Evolutionary conservation across 2,329 filamentous ascomycete genomes (phyloP), one percentile per base, ranked within the genome.

Genomic region (Coniochaeta prunicola): DNA sequence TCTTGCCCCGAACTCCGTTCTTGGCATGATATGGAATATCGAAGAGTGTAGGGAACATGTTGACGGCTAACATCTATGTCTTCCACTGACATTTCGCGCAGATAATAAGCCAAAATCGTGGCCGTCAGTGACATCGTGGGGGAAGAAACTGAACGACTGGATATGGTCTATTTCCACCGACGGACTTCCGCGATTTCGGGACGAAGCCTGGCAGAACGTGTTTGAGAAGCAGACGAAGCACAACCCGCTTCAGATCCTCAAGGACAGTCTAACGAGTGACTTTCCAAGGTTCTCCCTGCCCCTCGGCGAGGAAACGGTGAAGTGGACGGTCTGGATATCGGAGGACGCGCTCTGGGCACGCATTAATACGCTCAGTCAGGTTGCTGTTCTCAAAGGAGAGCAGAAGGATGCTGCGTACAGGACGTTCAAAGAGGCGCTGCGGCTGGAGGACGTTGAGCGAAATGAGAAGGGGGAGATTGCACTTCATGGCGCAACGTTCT

Each of bases 1-100:
- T 0, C 72, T 91, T 54, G 81, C 80, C 65, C 84, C 84, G 0
- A 80, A 79, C 7, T 81, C 81, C 7, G 76, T 77, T 30, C 75
- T 91, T 30, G 88, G 84, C 15, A 71, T 89, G 69, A 85, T 91
- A 57, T 91, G 89, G 88, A 91, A 90, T 65, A 76, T 87, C 60
- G 87, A 90, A 69, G 85, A 89, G 63, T 90, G 86, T 73, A 58
- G 55, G 34, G 38, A 34, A 50, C 10, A 17, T n/a, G 33, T 7
- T 26, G 19, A 4, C 50, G 2, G 19, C 40, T 53, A 12, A 24
- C 7, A 24, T 24, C 19, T 56, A n/a, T n/a, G n/a, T 30, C 19
- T 9, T 33, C 33, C 26, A 28, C 17, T 55, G 15, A 55, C 21
- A 21, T 13, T 24, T 28, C 17, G 28, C 26, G 13, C 61, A 88